Evolutionary conservation across 2,329 filamentous ascomycete genomes (phyloP), one percentile per base, ranked within the genome.

Genomic region (Fusarium devonianum): DNA sequence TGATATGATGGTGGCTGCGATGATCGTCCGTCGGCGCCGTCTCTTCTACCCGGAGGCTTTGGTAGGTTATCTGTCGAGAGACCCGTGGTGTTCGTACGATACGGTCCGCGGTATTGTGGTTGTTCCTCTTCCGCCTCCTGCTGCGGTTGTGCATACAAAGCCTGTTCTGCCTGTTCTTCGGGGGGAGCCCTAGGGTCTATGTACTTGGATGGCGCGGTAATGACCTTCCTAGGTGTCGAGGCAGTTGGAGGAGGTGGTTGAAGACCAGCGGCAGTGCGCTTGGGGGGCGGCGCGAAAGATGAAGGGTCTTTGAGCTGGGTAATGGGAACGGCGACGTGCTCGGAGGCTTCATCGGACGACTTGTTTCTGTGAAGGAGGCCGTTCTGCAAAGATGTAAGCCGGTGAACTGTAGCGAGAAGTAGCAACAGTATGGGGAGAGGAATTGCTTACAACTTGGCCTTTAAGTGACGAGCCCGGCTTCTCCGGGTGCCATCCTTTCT

Each of bases 201-300:
- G 21, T 72, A 71, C 32, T 66, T 72, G 3, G 69, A 72, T 12
- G 70, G 69, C 21, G 68, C 54, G 18, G 67, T 42, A 50, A 65
- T 45, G 43, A 66, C 70, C 36, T 62, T 63, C 41, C 69, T 64
- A 22, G 60, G 36, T 2, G 60, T 51, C 8, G 66, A 17, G 4
- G 64, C 48, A 8, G 64, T 19, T 23, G 13, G 50, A 0, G 64
- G 61, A 11, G 66, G 63, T 14, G 67, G 60, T 11, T 53, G 58
- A 32, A 63, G 66, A 70, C 72, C 80, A 32, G 70, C 57, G 49
- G 66, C 64, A 19, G 69, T 69, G 26, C 73, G 88, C 63, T 84
- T 92, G 1, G 92, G 92, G 18, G 92, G 92, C 17, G 91, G 90
- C 2, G 83, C 90, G 68, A 96, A 96, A 12, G 84, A 82, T 1